Evolutionary conservation across 768 basidiomycete species (phyloP).

Genomic region (Phanerodontia chrysosporium): DNA sequence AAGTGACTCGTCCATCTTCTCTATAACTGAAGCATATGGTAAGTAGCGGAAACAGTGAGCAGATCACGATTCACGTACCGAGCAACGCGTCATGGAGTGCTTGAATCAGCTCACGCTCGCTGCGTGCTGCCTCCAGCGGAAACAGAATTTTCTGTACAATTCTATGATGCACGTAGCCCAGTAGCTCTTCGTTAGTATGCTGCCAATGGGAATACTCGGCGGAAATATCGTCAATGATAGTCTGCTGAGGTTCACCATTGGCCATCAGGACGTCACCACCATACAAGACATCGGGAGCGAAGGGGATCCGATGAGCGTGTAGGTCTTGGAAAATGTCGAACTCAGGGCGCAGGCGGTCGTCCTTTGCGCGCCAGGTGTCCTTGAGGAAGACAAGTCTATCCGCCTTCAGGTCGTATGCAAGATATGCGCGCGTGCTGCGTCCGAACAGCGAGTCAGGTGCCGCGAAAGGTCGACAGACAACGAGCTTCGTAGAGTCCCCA

Average conservation of each 20-base stretch:
- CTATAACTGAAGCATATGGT: too few relatives aligned
- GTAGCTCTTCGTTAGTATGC: not conserved
- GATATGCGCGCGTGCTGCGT: constrained; percentile 7
- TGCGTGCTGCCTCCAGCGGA: not conserved
- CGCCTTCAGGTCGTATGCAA: not conserved
- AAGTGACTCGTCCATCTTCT: too few relatives aligned
- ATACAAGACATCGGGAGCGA: not conserved
- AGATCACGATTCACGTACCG: not conserved
- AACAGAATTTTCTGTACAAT: not conserved
- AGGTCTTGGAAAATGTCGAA: not conserved
- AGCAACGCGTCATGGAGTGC: constrained; percentile 2
- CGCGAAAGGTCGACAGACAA: not conserved
- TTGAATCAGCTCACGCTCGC: not conserved
- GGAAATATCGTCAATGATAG: not conserved
- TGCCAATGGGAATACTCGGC: not conserved
- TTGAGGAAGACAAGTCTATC: constrained; percentile 9
- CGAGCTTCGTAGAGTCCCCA: not conserved
- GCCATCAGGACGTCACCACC: not conserved
- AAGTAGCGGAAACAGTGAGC: too few relatives aligned
- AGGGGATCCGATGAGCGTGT: not conserved
- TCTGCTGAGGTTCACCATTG: not conserved
- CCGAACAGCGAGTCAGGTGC: not conserved
- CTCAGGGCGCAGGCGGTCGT: not conserved
- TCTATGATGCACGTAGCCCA: not conserved
- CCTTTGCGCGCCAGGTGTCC: constrained; percentile 5